A percentile compares a stretch with the other conserved stretches of the same genome.
Evolutionary conservation across 1,284 basidiomycete species (phyloP).

Genomic region (Irpex rosettiformis): DNA sequence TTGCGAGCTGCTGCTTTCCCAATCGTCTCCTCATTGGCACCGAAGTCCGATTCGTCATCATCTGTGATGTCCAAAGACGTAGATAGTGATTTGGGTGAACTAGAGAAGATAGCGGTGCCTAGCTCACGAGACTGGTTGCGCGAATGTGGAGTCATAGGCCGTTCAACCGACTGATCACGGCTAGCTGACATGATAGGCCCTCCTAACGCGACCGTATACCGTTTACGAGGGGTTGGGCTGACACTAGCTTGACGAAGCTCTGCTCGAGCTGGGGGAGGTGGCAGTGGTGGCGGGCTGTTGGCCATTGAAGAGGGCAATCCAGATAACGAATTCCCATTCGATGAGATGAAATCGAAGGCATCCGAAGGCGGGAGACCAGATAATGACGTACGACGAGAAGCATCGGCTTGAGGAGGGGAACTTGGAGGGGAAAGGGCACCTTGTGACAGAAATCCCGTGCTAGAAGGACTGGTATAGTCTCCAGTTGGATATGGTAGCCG

Average conservation of each 20-base stretch:
- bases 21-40: conserved; percentile 56
- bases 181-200: conserved; percentile 50
- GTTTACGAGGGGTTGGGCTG: conserved; percentile 72
- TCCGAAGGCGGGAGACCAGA: conserved; percentile 25
- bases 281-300: conserved; percentile 28
- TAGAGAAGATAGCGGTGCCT: conserved; percentile 43
- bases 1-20: conserved; percentile 46
- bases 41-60: conserved; percentile 28
- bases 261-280: conserved; percentile 31
- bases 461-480: conserved; percentile 66
- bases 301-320: conserved; percentile 23
- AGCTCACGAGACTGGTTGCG: conserved; percentile 25
- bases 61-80: conserved; percentile 28
- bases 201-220: conserved; percentile 80
- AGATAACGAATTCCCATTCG: conserved; percentile 18
- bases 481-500: conserved; percentile 77
- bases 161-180: conserved; percentile 28
- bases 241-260: conserved; percentile 44
- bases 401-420: conserved; percentile 49
- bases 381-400: conserved; percentile 26
- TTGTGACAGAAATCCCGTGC: conserved; percentile 30
- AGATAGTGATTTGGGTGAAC: conserved; percentile 33
- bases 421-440: conserved; percentile 56
- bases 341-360: conserved; percentile 17
- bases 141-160: conserved; percentile 21